Base-by-base conservation (phyloP, 2,329 filamentous ascomycete species). In the Penicillium sp. region DNA sequence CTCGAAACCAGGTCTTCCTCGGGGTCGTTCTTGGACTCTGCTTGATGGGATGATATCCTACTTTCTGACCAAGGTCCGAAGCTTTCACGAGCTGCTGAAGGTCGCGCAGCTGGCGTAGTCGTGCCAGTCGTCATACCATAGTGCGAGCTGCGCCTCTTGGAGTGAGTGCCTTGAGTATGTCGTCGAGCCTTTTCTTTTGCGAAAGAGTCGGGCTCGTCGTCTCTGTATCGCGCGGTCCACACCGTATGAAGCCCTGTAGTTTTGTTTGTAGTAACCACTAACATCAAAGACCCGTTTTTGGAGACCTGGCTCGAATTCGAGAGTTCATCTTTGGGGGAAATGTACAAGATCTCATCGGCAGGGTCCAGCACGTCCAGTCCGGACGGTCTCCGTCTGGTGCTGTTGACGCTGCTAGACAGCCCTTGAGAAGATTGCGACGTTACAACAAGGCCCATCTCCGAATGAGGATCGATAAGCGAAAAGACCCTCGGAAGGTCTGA, bases 381-480 rank as follows among this genome's bases (percentile, higher is more conserved):
- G 3, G 63, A 65, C 32, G 52, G 61, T 42, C 54, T 52, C 44
- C 44, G 49, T 41, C 50, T 66, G 41, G 50, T 54, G 35, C 54
- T 60, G 35, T 46, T 58, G 25, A 62, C 46, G 39, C 61, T 62
- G 37, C 61, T 62, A 28, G 66, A 60, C 24, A 65, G 40, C 46
- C 61, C 61, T 40, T 62, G 64, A n/a, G 67, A 66, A 53, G 67
- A 56, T 38, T 69, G 63, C 57, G 56, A 75, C 62, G 81, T 81
- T 13, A 93, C 87, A 15, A 96, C 83, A 38, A 95, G 74, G 1
- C 91, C 92, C 61, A 96, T 78, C 59, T 96, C 91, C 3, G 88
- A 81, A 49, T 96, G 75, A 2, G 92, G 92, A 63, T 95, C 89
- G 3, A 87, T 90, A 42, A 98, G 76, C 24, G 87, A 89, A 57